Evolutionary conservation across 2,329 filamentous ascomycete genomes (phyloP).

Genomic region (Aspergillus sp.): DNA sequence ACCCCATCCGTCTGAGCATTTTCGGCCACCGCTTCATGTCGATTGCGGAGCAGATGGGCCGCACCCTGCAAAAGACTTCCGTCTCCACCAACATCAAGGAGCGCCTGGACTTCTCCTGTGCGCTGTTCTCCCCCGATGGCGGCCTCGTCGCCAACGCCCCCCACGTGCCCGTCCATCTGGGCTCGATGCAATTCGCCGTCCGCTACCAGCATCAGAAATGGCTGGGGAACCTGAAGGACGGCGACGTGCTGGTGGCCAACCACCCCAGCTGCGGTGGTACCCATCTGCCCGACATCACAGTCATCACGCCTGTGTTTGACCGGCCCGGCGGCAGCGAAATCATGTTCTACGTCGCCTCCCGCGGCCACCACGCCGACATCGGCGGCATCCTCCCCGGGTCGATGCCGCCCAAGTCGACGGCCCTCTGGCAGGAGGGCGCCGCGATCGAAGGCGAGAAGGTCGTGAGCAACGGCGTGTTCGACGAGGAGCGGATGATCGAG

Average conservation of each 20-base stretch:
- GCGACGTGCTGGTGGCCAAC: constrained; percentile 80
- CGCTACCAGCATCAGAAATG: constrained; percentile 76
- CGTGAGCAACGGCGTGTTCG: constrained; percentile 73
- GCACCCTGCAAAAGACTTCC: constrained; percentile 55
- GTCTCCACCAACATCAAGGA: constrained; percentile 74
- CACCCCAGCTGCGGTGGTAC: constrained; percentile 83
- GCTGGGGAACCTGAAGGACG: constrained; percentile 72
- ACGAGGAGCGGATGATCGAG: constrained; percentile 72
- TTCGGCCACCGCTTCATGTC: constrained; percentile 60
- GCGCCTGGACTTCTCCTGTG: constrained; percentile 81
- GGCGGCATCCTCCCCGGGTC: constrained; percentile 78
- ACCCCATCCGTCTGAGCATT: constrained; percentile 55
- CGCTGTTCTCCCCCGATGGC: constrained; percentile 73
- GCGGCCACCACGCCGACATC: constrained; percentile 81
- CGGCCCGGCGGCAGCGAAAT: constrained; percentile 62
- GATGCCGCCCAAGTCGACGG: constrained; percentile 65
- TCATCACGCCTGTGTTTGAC: constrained; percentile 76
- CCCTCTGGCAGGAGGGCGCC: constrained; percentile 49
- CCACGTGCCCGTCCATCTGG: constrained; percentile 77
- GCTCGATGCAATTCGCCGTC: constrained; percentile 83
- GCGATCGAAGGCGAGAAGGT: constrained; percentile 56
- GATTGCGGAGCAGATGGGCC: constrained; percentile 60
- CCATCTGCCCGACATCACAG: constrained; percentile 79
- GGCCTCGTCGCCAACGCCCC: constrained; percentile 69
- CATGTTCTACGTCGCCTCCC: constrained; percentile 77